Evolutionary conservation across 1,139 yeast genomes (phyloP), one percentile per base, ranked within the genome.

Genomic region (Pichia sp.): DNA sequence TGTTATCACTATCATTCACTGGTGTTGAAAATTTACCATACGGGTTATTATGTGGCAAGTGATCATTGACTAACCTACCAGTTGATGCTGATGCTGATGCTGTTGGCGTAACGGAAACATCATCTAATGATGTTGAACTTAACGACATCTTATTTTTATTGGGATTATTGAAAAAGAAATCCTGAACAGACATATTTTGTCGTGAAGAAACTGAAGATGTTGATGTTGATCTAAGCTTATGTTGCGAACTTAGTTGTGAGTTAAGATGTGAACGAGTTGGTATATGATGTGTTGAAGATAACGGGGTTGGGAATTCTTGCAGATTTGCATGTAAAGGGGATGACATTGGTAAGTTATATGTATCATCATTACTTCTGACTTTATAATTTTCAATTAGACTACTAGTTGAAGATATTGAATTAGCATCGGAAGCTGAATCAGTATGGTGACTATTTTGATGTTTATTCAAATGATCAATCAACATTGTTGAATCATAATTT

Each of bases 131-230:
- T 3, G 60, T 52, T 2, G 58, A 46, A 52, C 56, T 56, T 8
- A 57, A 48, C 1, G 56, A 42, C 47, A 54, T 50, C 45, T 52
- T 58, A 18, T 53, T 45, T 28, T 56, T 55, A 39, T 56, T 57
- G 14, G 68, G 67, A 44, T 65, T 63, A 45, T 65, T 63, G 51
- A 61, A 67, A 49, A 67, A 67, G 50, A 67, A 67, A 41, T 67
- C 68, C 49, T 66, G 64, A 4, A 62, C 64, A 1, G 70, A 63
- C 9, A 61, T 58, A 38, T 50, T 53, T 48, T 50, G 56, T 46
- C 46, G 51, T 22, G 47, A 42, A 47, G 36, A 47, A 31, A 38
- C n/a, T 28, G 29, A 38, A 6, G 50, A 47, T 6, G 39, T 47
- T 25, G 42, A 25, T 25, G 29, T 30, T 0, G 50, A 47, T 14